Evolutionary conservation across 2,329 filamentous ascomycete species (phyloP).

Genomic region (Cytospora leucostoma): DNA sequence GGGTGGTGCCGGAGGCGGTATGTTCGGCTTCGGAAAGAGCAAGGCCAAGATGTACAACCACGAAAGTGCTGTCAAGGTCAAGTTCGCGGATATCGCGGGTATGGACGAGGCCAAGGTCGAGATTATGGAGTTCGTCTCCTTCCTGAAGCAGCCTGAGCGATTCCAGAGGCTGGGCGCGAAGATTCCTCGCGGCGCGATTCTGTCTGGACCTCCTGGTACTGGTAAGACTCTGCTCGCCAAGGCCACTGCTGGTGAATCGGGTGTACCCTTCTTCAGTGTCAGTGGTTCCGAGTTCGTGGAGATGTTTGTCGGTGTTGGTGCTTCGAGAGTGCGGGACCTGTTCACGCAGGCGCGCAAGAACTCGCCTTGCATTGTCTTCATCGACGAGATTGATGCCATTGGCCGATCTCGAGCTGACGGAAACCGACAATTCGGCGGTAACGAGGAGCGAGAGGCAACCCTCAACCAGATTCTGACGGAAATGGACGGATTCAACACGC

Average conservation of each 20-base stretch:
- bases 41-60: slow-evolving; percentile 97
- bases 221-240: slow-evolving; percentile 98
- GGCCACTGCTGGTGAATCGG: slow-evolving; percentile 94
- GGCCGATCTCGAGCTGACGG: slow-evolving; percentile 85
- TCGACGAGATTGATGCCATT: slow-evolving; percentile 98
- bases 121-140: slow-evolving; percentile 99
- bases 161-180: slow-evolving; percentile 96
- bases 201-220: slow-evolving; percentile 96
- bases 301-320: slow-evolving; percentile 99
- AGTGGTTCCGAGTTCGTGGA: slow-evolving; percentile 99
- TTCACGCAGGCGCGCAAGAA: slow-evolving; percentile 95
- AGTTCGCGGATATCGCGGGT: slow-evolving; percentile 94
- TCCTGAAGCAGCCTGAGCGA: slow-evolving; percentile 88
- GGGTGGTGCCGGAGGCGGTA: slow-evolving; percentile 68
- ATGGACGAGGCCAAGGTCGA: slow-evolving; percentile 98
- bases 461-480: slow-evolving; percentile 98
- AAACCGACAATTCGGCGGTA: slow-evolving; percentile 74
- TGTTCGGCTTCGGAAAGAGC: slow-evolving; percentile 96
- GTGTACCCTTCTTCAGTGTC: slow-evolving; percentile 96
- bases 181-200: slow-evolving; percentile 93
- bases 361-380: slow-evolving; percentile 98
- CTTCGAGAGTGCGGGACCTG: slow-evolving; percentile 90
- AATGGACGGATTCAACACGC: slow-evolving; percentile 99
- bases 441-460: slow-evolving; percentile 95
- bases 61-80: slow-evolving; percentile 93